A percentile compares a stretch with the other conserved stretches of the same genome.
Conservation (phyloP, 768 basidiomycete species). For the Mrakia hoshinonis region DNA sequence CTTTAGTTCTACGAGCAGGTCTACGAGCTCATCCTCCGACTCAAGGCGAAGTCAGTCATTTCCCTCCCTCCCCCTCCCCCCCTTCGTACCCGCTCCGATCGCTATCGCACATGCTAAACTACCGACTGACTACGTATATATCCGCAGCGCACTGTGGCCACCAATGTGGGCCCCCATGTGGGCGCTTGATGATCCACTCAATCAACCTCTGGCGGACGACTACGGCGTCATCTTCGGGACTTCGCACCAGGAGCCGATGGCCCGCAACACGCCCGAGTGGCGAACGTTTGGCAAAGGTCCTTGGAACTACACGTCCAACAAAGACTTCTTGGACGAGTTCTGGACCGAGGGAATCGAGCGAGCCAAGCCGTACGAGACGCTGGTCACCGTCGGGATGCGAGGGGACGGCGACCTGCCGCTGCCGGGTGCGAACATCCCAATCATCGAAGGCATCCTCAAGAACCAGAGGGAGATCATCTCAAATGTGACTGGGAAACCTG, state of each 20-base stretch:
- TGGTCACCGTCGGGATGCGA: slow-evolving; percentile 63
- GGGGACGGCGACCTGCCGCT: slow-evolving; percentile 46
- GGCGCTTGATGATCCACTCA: slow-evolving; percentile 50
- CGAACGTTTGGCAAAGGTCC: slow-evolving; percentile 49
- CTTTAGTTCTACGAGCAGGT: slow-evolving; percentile 40
- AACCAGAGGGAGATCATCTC: slow-evolving; percentile 58
- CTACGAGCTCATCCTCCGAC: slow-evolving; percentile 57
- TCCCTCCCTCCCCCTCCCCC: slow-evolving; percentile 29
- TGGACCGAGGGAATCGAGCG: slow-evolving; percentile 57
- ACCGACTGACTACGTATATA: no score
- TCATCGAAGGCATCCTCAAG: slow-evolving; percentile 45
- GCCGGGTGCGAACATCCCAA: slow-evolving; percentile 33
- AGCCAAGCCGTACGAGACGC: slow-evolving; percentile 53
- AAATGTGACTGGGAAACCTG: slow-evolving; percentile 43
- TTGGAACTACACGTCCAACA: slow-evolving; percentile 58
- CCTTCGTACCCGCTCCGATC: no score
- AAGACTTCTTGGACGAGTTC: slow-evolving; percentile 52
- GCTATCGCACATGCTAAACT: no score
- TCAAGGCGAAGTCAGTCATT: slow-evolving; percentile 72
- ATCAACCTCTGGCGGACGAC: slow-evolving; percentile 55
- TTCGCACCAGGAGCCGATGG: slow-evolving; percentile 66
- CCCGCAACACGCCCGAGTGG: slow-evolving; percentile 64
- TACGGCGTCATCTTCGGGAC: slow-evolving; percentile 42
- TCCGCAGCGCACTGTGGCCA: no score
- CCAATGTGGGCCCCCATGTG: slow-evolving; percentile 32